phyloP scores from a whole-genome alignment of 352 stramenopile genomes.

The Globisporangium cystogenes region DNA sequence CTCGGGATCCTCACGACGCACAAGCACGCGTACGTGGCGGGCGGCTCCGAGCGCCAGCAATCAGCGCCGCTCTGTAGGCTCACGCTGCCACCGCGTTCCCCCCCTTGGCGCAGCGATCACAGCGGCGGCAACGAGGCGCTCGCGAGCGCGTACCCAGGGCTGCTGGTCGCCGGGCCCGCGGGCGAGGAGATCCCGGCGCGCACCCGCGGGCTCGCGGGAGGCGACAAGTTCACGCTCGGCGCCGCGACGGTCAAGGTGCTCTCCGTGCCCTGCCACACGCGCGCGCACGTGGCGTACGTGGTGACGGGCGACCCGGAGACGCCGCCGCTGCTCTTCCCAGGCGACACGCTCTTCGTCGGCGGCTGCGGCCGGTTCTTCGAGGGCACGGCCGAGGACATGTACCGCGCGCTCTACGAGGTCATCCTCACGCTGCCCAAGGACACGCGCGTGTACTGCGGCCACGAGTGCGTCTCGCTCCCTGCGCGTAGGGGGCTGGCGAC shows the following conservation, averaged over 20 bases:
- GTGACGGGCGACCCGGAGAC: conserved; percentile 71
- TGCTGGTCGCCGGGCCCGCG: conserved; percentile 66
- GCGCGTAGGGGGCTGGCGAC: no score
- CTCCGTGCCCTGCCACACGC: conserved; percentile 81
- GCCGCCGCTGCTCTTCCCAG: conserved; percentile 77
- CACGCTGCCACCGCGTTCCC: no score
- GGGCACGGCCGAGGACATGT: conserved; percentile 86
- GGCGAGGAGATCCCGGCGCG: conserved; percentile 74
- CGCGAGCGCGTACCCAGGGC: conserved; percentile 45
- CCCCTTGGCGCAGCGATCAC: conserved; percentile 50
- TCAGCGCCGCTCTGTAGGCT: no score
- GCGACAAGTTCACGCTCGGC: conserved; percentile 81
- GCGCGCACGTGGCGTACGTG: conserved; percentile 83
- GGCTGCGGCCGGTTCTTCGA: conserved; percentile 88
- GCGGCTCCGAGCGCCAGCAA: no score
- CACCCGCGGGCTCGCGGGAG: conserved; percentile 56
- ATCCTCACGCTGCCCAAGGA: conserved; percentile 82
- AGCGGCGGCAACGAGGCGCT: conserved; percentile 72
- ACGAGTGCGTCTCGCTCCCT: conserved; percentile 79
- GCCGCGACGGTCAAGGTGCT: conserved; percentile 69
- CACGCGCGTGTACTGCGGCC: conserved; percentile 86
- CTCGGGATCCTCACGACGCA: conserved; percentile 91
- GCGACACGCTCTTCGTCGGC: conserved; percentile 86
- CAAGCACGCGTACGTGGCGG: conserved; percentile 78
- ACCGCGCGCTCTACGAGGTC: conserved; percentile 81